Evolutionary conservation across 129 eudicot species (phyloP).

Genomic region (Arctium minus): DNA sequence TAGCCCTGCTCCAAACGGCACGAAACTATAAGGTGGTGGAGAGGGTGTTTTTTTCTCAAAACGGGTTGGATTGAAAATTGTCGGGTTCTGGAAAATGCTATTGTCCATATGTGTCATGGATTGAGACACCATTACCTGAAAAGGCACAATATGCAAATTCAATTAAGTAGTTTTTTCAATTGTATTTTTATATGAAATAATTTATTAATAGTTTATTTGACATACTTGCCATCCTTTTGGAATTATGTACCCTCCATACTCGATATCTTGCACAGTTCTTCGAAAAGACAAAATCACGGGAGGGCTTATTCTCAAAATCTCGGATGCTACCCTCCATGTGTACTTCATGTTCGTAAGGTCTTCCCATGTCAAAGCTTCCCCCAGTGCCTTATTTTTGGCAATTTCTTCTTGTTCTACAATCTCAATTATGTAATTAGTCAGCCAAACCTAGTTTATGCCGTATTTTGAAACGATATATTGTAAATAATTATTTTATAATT

Average conservation of each 20-base stretch:
- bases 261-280: slow-evolving; percentile 32
- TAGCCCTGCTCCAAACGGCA: slow-evolving; percentile 63
- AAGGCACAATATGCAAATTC: not conserved
- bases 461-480: too few relatives aligned
- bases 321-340: slow-evolving; percentile 43
- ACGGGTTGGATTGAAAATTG: slow-evolving; percentile 46
- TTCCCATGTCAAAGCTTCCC: slow-evolving; percentile 40
- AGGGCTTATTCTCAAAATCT: slow-evolving; percentile 36
- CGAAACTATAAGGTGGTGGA: slow-evolving; percentile 50
- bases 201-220: not conserved
- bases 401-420: slow-evolving; percentile 38
- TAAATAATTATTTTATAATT: too few relatives aligned
- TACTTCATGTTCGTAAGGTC: slow-evolving; percentile 46
- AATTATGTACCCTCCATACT: slow-evolving; percentile 39
- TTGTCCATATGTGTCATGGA: slow-evolving; percentile 59
- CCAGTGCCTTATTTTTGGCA: slow-evolving; percentile 8
- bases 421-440: not conserved
- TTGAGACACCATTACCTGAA: slow-evolving; percentile 41
- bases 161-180: not conserved
- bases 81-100: slow-evolving; percentile 39
- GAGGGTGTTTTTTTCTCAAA: slow-evolving; percentile 39
- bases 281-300: slow-evolving; percentile 27
- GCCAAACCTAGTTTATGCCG: too few relatives aligned
- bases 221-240: slow-evolving; percentile 68
- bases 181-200: not conserved